Percentiles rank a stretch among this genome's conserved stretches.
Evolutionary conservation across 2,329 filamentous ascomycete species (phyloP).

Genomic region (Calonectria honghensis): DNA sequence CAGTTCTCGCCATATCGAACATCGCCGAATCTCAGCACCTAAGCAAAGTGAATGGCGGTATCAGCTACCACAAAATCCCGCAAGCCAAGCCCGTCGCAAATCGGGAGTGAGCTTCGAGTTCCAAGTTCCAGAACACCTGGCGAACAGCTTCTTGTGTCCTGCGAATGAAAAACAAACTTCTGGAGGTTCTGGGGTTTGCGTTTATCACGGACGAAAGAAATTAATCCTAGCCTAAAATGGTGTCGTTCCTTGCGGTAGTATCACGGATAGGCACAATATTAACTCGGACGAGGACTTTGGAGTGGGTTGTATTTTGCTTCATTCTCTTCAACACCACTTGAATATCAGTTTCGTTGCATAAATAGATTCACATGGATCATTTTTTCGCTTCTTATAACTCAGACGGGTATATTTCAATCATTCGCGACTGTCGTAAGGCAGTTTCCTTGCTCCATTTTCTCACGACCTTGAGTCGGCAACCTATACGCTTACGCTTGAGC

Average conservation of each 20-base stretch:
- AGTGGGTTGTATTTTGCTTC: background rate
- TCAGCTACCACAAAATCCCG: conserved; percentile 50
- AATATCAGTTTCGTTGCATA: conserved; percentile 20
- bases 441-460: background rate
- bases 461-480: background rate
- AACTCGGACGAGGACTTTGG: background rate
- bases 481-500: conserved; percentile 18
- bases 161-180: conserved; percentile 66
- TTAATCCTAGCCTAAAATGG: conserved; percentile 35
- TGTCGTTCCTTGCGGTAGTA: background rate
- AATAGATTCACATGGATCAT: conserved; percentile 20
- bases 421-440: background rate
- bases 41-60: conserved; percentile 63
- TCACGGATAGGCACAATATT: background rate
- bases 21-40: conserved; percentile 49
- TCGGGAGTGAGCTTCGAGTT: conserved; percentile 64
- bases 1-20: conserved; percentile 46
- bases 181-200: conserved; percentile 69
- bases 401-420: conserved; percentile 22
- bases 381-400: background rate
- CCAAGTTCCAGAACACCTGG: conserved; percentile 70
- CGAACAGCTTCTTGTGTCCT: conserved; percentile 71
- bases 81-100: conserved; percentile 47
- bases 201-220: conserved; percentile 67
- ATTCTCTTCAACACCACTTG: background rate